Evolutionary conservation across 441 rosid species (phyloP), one percentile per base, ranked within the genome.

Genomic region (Erodium moschatum): DNA sequence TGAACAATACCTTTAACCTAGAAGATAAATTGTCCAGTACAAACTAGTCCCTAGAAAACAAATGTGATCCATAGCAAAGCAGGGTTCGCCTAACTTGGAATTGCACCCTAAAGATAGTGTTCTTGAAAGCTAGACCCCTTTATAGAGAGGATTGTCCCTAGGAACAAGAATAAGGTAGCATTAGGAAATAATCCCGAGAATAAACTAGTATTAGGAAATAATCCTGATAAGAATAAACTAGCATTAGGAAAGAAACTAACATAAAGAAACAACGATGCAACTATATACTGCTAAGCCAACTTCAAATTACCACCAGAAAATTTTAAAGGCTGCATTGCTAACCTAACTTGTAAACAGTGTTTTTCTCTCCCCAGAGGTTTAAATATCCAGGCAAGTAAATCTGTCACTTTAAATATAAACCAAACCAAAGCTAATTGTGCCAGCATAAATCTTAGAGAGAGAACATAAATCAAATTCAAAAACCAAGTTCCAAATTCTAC

Each of bases 381-480:
- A 56, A 54, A 19, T 21, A 54, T 54, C 61, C 19, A 54, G 21
- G 16, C 9, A n/a, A 18, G 19, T 19, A 16, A 54, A 2, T 54
- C 61, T 54, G 21, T 56, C 24, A 18, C 63, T 12, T 18, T 19
- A 18, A 56, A 56, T 19, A 18, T n/a, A 56, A 56, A 52, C 31
- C 31, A 29, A 29, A 29, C 27, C 27, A 18, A 6, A 18, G 24
- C 63, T 6, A 9, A 10, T 10, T 3, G 63, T 9, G 13, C 13
- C 29, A 21, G 29, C 29, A 56, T 56, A 56, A 56, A 56, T 56
- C 63, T 56, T 56, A 56, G 27, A 11, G 63, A 56, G 7, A 56
- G 6, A 24, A 19, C 27, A 56, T 16, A 7, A 52, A 56, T 56
- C 63, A 19, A 56, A 54, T 54, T 18, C 63, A 54, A 9, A 18